Percentiles rank a stretch among this genome's conserved stretches.
Conservation (phyloP, 164 flowering plant species). For the Liquidambar formosana region DNA sequence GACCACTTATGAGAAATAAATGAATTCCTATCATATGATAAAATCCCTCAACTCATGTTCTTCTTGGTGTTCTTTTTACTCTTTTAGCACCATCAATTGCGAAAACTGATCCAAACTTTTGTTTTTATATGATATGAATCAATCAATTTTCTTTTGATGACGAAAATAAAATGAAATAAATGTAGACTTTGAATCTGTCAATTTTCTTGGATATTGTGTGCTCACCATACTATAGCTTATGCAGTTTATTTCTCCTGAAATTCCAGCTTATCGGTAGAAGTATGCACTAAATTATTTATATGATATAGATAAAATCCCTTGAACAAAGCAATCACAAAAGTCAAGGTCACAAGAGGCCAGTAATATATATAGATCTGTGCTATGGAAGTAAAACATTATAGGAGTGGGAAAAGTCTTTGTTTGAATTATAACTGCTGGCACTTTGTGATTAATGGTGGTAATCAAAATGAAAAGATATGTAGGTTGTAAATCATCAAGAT, state of each 20-base stretch:
- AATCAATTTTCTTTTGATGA: no score
- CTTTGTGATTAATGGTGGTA: slow-evolving; percentile 95
- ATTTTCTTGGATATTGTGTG: background rate
- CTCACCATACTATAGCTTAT: background rate
- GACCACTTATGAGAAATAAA: no score
- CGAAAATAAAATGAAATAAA: background rate
- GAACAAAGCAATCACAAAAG: background rate
- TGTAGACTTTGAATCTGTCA: no score
- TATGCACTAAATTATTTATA: background rate
- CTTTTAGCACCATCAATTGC: no score
- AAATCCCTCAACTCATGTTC: no score
- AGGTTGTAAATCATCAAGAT: slow-evolving; percentile 52
- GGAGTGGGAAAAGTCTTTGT: slow-evolving; percentile 91
- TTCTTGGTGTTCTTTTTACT: no score
- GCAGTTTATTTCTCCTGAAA: background rate
- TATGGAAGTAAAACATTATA: slow-evolving; percentile 96
- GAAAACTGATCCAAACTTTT: background rate
- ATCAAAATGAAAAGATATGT: slow-evolving; percentile 79
- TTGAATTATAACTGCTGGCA: slow-evolving; percentile 93
- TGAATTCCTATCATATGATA: no score
- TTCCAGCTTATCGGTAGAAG: background rate
- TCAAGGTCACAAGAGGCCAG: background rate
- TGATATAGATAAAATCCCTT: background rate
- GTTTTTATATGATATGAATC: background rate
- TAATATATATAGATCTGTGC: slow-evolving; percentile 77